phyloP scores from a whole-genome alignment of 345 rosid species.

The Brassica nigra region DNA sequence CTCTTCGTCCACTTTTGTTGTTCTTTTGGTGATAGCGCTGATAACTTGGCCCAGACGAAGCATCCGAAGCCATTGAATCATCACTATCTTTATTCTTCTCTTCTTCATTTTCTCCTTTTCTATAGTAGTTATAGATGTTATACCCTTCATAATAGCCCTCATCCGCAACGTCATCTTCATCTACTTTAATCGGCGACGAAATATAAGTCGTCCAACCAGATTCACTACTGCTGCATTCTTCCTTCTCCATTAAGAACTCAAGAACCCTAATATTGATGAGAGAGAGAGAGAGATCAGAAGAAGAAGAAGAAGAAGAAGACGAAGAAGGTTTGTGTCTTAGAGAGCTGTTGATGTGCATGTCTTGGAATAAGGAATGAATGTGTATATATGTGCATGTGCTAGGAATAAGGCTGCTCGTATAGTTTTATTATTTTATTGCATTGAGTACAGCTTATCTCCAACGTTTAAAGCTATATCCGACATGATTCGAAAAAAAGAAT shows the following conservation, averaged over 20 bases:
- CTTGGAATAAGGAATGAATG: slow-evolving; percentile 1
- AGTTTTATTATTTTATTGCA: slow-evolving; percentile 26
- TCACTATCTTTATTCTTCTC: slow-evolving; percentile 58
- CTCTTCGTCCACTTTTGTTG: slow-evolving; percentile 17
- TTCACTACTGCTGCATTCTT: slow-evolving; percentile 83
- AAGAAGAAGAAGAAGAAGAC: neutral
- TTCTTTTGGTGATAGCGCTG: slow-evolving; percentile 36
- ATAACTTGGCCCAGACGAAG: slow-evolving; percentile 65
- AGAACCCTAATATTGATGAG: slow-evolving; percentile 37
- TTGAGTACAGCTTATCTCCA: slow-evolving; percentile 47
- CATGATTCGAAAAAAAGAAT: slow-evolving; percentile 24
- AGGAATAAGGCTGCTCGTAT: slow-evolving; percentile 34
- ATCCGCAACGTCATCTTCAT: slow-evolving; percentile 41
- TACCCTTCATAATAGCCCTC: slow-evolving; percentile 34
- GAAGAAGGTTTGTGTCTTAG: neutral
- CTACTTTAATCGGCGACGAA: slow-evolving; percentile 58
- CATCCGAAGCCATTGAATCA: slow-evolving; percentile 83
- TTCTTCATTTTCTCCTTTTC: slow-evolving; percentile 39
- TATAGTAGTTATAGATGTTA: slow-evolving; percentile 17
- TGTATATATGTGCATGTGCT: slow-evolving; percentile 33
- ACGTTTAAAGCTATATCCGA: slow-evolving; percentile 29
- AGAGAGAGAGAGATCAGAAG: neutral
- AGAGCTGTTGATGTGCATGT: slow-evolving; percentile 22
- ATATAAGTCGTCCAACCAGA: slow-evolving; percentile 84
- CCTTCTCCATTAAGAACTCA: slow-evolving; percentile 42